Percentiles rank a stretch among this genome's conserved stretches.
Evolutionary conservation across 257 asterid species (phyloP).

Genomic region (Leptodermis oblonga): DNA sequence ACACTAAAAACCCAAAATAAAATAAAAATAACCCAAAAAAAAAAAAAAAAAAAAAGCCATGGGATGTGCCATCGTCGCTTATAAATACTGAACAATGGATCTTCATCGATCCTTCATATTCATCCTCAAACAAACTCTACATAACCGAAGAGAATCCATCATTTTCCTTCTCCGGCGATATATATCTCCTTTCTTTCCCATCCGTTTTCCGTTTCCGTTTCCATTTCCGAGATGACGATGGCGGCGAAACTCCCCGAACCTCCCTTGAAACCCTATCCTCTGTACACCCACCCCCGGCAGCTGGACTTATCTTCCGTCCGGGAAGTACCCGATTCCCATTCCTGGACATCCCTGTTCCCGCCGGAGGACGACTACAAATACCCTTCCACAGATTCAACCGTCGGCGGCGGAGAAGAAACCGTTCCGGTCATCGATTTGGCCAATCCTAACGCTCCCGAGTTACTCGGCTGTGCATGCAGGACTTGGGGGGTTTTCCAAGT

Average conservation of each 20-base stretch:
- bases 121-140: not conserved
- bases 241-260: constrained; percentile 45
- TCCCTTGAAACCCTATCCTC: constrained; percentile 24
- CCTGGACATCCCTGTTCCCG: constrained; percentile 26
- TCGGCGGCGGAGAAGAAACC: constrained; percentile 12
- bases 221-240: constrained; percentile 34
- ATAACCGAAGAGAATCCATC: no score
- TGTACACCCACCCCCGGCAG: constrained; percentile 30
- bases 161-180: no score
- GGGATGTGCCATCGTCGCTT: not conserved
- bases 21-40: not conserved
- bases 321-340: constrained; percentile 88
- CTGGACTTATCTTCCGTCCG: constrained; percentile 57
- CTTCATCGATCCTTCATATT: not conserved
- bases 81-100: constrained; percentile 2
- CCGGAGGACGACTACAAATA: not conserved
- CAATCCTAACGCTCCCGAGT: constrained; percentile 34
- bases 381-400: not conserved
- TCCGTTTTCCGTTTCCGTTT: not conserved
- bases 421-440: constrained; percentile 66
- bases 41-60: not conserved
- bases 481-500: constrained; percentile 86
- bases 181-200: not conserved
- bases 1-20: not conserved
- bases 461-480: constrained; percentile 83